phyloP scores from a whole-genome alignment of 495 filamentous ascomycete genomes.

The Cercophora newfieldiana region DNA sequence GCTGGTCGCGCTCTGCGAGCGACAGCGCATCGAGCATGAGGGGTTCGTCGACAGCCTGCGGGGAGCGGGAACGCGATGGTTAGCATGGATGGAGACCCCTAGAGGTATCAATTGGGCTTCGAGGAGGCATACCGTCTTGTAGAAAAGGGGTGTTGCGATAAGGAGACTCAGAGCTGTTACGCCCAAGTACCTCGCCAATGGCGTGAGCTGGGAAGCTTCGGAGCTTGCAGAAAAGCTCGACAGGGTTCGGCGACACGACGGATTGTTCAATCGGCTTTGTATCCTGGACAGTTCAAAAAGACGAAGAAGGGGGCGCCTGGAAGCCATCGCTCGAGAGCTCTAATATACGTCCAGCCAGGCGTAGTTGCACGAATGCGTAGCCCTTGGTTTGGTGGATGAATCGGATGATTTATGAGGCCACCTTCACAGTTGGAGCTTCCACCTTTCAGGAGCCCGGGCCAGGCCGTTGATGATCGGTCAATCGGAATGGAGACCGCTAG shows the following conservation, averaged over 20 bases:
- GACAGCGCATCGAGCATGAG: constrained; percentile 46
- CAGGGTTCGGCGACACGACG: constrained; percentile 18
- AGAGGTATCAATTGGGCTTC: background rate
- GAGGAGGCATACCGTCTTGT: constrained; percentile 34
- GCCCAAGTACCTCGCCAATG: constrained; percentile 22
- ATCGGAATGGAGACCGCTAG: background rate
- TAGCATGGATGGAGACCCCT: background rate
- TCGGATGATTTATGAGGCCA: constrained; percentile 38
- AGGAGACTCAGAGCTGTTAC: constrained; percentile 29
- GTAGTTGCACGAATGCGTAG: constrained; percentile 1
- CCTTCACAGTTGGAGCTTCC: constrained; percentile 18
- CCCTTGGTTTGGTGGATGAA: constrained; percentile 11
- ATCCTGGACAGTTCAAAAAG: constrained; percentile 30
- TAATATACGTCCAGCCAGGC: constrained; percentile 13
- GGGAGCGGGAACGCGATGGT: background rate
- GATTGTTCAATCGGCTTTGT: constrained; percentile 20
- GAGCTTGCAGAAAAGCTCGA: constrained; percentile 22
- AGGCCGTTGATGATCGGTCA: background rate
- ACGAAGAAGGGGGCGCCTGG: constrained; percentile 24
- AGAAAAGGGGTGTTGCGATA: constrained; percentile 26
- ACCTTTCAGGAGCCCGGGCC: background rate
- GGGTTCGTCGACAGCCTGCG: constrained; percentile 42
- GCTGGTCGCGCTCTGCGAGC: constrained; percentile 71
- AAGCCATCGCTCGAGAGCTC: constrained; percentile 25
- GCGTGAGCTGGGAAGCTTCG: background rate